Percentiles rank a stretch among this genome's conserved stretches.
These are phyloP conservation scores for Candida tallmaniae DNA, from an alignment of 805 yeast species.

Conservation along the genomic window DNA sequence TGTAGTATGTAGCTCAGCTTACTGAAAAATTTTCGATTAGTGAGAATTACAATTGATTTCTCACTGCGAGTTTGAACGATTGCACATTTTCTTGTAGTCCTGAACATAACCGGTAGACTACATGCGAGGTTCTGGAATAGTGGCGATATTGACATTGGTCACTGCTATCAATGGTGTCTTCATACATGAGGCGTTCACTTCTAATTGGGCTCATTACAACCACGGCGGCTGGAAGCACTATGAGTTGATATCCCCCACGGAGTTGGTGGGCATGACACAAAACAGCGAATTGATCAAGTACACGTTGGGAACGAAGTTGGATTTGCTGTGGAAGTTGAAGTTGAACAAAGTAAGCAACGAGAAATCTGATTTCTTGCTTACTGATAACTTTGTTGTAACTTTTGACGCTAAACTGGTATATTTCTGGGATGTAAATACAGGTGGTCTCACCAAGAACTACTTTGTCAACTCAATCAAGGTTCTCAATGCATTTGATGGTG, in stretches of 20 bases:
- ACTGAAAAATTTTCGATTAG: too few relatives aligned
- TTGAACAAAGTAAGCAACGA: neutral
- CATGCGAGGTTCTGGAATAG: too few relatives aligned
- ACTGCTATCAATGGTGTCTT: too few relatives aligned
- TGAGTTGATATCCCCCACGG: constrained; percentile 2
- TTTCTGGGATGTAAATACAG: constrained; percentile 6
- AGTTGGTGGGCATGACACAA: constrained; percentile 6
- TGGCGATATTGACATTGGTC: too few relatives aligned
- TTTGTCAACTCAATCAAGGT: constrained; percentile 1
- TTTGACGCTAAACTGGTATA: constrained; percentile 1
- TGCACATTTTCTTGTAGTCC: too few relatives aligned
- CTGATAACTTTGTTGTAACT: neutral
- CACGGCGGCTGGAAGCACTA: constrained; percentile 5
- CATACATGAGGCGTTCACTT: constrained; percentile 13
- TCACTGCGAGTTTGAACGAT: too few relatives aligned
- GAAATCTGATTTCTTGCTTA: neutral
- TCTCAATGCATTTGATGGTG: constrained; percentile 1
- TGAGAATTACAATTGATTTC: too few relatives aligned
- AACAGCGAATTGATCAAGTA: constrained; percentile 3
- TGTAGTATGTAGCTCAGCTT: too few relatives aligned
- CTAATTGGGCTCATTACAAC: constrained; percentile 12
- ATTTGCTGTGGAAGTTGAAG: constrained; percentile 7
- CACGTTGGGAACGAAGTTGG: neutral
- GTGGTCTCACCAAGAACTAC: constrained; percentile 1
- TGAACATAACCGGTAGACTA: too few relatives aligned